Conservation (phyloP, 1,284 basidiomycete genomes). For the Irpex lacteus region DNA sequence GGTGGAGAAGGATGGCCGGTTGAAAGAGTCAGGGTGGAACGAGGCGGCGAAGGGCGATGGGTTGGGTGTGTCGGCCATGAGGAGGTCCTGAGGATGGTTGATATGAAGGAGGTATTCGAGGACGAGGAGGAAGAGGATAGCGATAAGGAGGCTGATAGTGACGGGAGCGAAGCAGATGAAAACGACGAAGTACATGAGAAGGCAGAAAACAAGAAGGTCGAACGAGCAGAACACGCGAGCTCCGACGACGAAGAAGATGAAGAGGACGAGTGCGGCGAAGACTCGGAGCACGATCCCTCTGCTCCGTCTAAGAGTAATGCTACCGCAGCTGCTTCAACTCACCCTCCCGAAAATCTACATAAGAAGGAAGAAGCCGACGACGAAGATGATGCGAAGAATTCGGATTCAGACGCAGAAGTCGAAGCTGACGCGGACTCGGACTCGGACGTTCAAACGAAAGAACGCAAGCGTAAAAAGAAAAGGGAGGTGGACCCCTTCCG, state of each 20-base stretch:
- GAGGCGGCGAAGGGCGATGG: constrained; percentile 65
- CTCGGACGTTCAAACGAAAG: constrained; percentile 36
- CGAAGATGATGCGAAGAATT: neutral
- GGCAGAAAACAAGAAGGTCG: constrained; percentile 35
- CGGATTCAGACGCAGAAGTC: neutral
- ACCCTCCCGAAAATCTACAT: no score
- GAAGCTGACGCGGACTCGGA: constrained; percentile 27
- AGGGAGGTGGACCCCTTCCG: constrained; percentile 44
- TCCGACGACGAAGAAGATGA: constrained; percentile 34
- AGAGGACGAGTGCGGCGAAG: constrained; percentile 23
- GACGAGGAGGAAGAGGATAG: constrained; percentile 45
- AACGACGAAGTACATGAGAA: constrained; percentile 34
- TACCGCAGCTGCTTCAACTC: no score
- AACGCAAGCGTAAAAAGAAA: constrained; percentile 57
- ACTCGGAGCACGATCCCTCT: neutral
- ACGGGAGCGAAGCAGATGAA: constrained; percentile 24
- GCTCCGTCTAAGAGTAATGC: no score
- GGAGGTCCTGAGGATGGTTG: constrained; percentile 81
- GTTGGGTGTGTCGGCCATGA: constrained; percentile 95
- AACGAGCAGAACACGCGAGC: constrained; percentile 30
- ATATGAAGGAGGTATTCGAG: constrained; percentile 67
- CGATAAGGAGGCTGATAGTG: constrained; percentile 32
- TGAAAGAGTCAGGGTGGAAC: constrained; percentile 73
- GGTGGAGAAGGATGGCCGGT: constrained; percentile 76
- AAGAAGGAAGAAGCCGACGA: neutral